phyloP scores from a whole-genome alignment of 2,329 filamentous ascomycete genomes.

The Fusarium foetens region DNA sequence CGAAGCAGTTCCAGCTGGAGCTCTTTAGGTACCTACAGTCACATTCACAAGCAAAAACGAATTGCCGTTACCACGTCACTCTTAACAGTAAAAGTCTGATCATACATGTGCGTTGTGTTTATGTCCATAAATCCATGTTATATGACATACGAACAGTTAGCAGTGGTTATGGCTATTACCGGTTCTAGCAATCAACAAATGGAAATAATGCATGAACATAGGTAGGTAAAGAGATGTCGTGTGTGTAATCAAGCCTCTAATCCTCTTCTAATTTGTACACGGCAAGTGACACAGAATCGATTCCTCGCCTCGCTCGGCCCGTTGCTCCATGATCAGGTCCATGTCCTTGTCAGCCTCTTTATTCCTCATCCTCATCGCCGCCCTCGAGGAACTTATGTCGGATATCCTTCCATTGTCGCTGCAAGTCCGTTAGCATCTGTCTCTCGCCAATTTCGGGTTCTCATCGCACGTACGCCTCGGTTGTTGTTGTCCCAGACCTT shows the following conservation, averaged over 20 bases:
- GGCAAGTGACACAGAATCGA: slow-evolving; percentile 45
- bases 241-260: slow-evolving; percentile 43
- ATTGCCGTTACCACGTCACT: neutral
- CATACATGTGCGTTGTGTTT: neutral
- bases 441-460: neutral
- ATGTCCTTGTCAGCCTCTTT: slow-evolving; percentile 18
- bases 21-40: neutral
- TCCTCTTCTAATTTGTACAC: slow-evolving; percentile 50
- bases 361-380: slow-evolving; percentile 60
- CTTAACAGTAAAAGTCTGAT: neutral
- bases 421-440: slow-evolving; percentile 43
- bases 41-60: neutral
- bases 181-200: neutral
- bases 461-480: slow-evolving; percentile 77
- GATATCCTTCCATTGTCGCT: slow-evolving; percentile 99
- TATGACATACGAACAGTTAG: neutral
- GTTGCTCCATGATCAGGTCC: slow-evolving; percentile 29
- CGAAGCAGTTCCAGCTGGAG: neutral
- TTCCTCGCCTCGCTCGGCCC: slow-evolving; percentile 34
- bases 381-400: slow-evolving; percentile 85
- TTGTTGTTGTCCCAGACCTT: slow-evolving; percentile 92
- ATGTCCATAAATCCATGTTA: neutral
- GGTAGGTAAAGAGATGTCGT: slow-evolving; percentile 24
- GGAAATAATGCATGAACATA: slow-evolving; percentile 19
- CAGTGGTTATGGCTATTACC: neutral